phyloP scores from a whole-genome alignment of 306 rosid species.

The Pachyrhizus erosus region DNA sequence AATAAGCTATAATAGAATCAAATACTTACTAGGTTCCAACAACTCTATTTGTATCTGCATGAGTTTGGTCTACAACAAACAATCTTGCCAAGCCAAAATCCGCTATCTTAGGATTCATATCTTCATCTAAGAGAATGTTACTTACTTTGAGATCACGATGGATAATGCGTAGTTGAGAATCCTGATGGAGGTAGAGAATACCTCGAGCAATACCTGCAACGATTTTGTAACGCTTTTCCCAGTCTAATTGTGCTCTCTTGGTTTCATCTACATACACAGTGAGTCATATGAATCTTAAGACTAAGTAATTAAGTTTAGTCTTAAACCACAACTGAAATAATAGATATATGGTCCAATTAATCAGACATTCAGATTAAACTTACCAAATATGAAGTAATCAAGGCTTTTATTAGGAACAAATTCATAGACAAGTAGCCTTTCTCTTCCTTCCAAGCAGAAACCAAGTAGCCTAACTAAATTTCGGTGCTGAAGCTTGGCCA shows the following conservation, averaged over 20 bases:
- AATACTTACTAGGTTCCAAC: slow-evolving; percentile 48
- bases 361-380: not conserved
- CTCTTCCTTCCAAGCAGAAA: slow-evolving; percentile 30
- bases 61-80: slow-evolving; percentile 23
- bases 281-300: not conserved
- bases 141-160: slow-evolving; percentile 47
- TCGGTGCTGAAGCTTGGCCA: slow-evolving; percentile 32
- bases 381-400: slow-evolving; percentile 50
- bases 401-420: slow-evolving; percentile 35
- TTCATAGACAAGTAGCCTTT: slow-evolving; percentile 29
- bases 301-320: not conserved
- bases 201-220: slow-evolving; percentile 28
- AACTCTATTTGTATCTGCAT: slow-evolving; percentile 4
- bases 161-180: slow-evolving; percentile 33
- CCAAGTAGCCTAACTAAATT: slow-evolving; percentile 38
- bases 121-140: slow-evolving; percentile 36
- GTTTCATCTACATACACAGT: slow-evolving; percentile 21
- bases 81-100: slow-evolving; percentile 42
- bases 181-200: slow-evolving; percentile 42
- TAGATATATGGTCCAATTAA: slow-evolving; percentile 2
- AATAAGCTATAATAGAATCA: not conserved
- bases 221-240: slow-evolving; percentile 38
- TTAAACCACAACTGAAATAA: not conserved
- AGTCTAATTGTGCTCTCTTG: slow-evolving; percentile 22
- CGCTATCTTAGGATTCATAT: slow-evolving; percentile 44